A percentile compares a stretch with the other conserved stretches of the same genome.
phyloP scores from a whole-genome alignment of 2,329 filamentous ascomycete species.

The Karstenula rhodostoma region DNA sequence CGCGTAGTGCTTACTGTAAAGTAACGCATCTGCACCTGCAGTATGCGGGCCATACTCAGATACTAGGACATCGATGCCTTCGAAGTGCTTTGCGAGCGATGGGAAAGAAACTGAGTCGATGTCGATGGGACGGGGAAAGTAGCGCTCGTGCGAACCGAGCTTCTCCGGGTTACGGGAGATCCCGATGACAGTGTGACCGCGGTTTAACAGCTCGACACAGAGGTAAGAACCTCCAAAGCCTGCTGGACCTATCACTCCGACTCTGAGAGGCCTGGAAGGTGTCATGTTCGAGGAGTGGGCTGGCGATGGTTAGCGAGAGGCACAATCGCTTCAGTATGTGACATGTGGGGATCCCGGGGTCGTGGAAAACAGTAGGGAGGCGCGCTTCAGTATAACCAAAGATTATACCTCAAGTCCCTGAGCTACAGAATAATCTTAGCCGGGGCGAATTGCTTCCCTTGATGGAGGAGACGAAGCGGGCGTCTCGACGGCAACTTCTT shows the following conservation, averaged over 20 bases:
- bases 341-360: no score
- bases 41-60: conserved; percentile 47
- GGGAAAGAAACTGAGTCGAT: conserved; percentile 34
- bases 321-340: background rate
- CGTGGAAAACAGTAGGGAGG: no score
- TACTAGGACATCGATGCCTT: conserved; percentile 42
- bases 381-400: background rate
- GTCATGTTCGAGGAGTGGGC: conserved; percentile 10
- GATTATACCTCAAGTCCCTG: background rate
- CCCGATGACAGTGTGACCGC: conserved; percentile 45
- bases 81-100: conserved; percentile 37
- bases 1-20: conserved; percentile 37
- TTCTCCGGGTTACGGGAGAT: conserved; percentile 45
- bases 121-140: conserved; percentile 38
- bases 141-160: conserved; percentile 40
- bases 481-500: background rate
- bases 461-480: no score
- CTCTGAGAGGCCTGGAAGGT: conserved; percentile 21
- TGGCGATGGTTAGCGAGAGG: background rate
- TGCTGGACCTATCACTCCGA: conserved; percentile 46
- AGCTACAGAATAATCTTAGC: no score
- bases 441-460: no score
- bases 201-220: conserved; percentile 42
- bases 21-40: conserved; percentile 32
- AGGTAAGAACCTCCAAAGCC: conserved; percentile 48